Conservation (phyloP, 441 rosid species). For the Pelargonium cotyledonis region DNA sequence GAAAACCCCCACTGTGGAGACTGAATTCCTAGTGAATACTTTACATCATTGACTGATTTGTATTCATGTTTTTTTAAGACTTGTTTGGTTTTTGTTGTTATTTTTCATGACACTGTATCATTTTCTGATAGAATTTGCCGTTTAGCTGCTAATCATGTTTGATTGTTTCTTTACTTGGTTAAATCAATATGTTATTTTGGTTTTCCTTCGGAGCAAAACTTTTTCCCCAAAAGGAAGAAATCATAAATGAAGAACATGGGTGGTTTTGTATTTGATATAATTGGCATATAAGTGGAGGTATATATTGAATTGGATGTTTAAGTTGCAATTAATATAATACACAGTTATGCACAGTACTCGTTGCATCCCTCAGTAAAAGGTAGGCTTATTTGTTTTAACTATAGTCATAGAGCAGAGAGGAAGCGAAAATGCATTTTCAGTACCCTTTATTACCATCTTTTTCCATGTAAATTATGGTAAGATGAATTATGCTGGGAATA, state of each 20-base stretch:
- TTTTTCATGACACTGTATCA: background rate
- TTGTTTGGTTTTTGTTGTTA: background rate
- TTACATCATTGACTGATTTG: background rate
- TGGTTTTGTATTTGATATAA: background rate
- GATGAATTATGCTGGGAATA: no score
- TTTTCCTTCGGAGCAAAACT: background rate
- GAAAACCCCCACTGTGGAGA: background rate
- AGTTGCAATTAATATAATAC: no score
- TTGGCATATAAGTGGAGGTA: background rate
- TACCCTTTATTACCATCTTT: no score
- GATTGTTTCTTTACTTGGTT: background rate
- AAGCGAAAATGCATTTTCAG: no score
- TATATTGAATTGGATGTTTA: no score
- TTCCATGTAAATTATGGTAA: no score
- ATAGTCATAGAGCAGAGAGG: no score
- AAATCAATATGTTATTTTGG: background rate
- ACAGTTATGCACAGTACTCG: no score
- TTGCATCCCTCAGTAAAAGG: no score
- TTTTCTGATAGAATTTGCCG: background rate
- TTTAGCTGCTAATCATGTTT: background rate
- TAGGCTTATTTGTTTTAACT: no score
- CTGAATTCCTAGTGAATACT: background rate
- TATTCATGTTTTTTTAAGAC: background rate
- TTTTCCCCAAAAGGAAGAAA: background rate
- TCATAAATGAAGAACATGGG: background rate